Base-by-base conservation (phyloP, 306 rosid genomes). In the Mimosa pudica region DNA sequence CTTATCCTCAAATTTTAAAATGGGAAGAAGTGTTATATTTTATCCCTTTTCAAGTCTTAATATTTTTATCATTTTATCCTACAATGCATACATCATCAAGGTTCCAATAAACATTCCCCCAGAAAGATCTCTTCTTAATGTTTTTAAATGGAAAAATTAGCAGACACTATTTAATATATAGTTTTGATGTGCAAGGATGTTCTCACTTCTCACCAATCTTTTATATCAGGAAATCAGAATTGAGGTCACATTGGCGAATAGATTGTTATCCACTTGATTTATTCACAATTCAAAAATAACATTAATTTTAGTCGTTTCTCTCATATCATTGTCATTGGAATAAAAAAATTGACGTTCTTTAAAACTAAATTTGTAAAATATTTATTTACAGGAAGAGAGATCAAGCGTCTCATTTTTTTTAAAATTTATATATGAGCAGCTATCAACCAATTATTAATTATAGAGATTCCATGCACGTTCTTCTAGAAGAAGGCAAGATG, bases 11-110 rank as follows among this genome's bases (percentile, higher is more conserved):
- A 24, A 24, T 24, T 51, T 51, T 13, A 0, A 1, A 5, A 51
- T 14, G 16, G 7, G 17, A 52, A 1, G 6, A 7, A 54, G 16
- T 54, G 6, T 17, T 17, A 54, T 54, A 2, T 55, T 17, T 71
- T 77, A 55, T 71, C 52, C 47, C 9, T 47, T 32, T 49, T 61
- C 17, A 52, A 61, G 71, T 73, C 75, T 10, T 61, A 36, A 72
- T 73, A 77, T 76, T 80, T 82, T 63, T 80, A 80, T 68, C 64
- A 75, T 70, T 20, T 46, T 11, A 33, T 68, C 52, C 35, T 68
- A n/a, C 70, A 33, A 38, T 1, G 24, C 70, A 66, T 79, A 79
- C 49, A 75, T 70, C 45, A 75, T 69, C 65, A 3, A 24, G 30
- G 30, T 24, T 70, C 12, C 36, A 70, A 24, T 70, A 61, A 84